Conservation (phyloP, 1,284 basidiomycete species). For the Trichosporon ovoides region DNA sequence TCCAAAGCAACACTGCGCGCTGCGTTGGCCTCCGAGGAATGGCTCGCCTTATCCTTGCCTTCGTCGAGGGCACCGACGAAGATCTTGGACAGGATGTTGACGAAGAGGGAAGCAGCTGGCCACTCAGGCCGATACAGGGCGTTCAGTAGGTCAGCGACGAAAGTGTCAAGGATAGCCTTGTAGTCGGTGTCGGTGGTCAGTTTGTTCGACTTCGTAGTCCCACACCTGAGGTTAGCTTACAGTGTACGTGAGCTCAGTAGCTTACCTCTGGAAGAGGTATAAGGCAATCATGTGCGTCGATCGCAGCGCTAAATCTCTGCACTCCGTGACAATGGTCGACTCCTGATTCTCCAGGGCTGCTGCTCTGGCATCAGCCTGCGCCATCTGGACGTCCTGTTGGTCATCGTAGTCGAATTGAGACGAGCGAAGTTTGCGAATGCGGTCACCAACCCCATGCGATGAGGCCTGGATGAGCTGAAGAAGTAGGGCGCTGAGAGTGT, state of each 20-base stretch:
- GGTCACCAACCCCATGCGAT: constrained; percentile 62
- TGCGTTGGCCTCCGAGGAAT: constrained; percentile 61
- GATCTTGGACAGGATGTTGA: constrained; percentile 69
- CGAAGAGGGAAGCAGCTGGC: constrained; percentile 80
- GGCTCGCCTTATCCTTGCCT: constrained; percentile 57
- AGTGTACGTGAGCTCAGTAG: no score
- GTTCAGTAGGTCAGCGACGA: constrained; percentile 79
- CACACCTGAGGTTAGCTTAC: constrained; percentile 2
- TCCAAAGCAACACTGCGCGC: constrained; percentile 84
- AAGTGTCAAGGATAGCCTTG: constrained; percentile 78
- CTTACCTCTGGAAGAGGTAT: constrained; percentile 73
- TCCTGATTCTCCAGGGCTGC: constrained; percentile 5
- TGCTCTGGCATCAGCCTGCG: constrained; percentile 2
- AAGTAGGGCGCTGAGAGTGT: constrained; percentile 84
- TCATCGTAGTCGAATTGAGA: constrained; percentile 57
- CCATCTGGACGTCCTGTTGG: constrained; percentile 1
- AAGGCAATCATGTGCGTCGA: constrained; percentile 75
- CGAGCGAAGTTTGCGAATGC: constrained; percentile 47
- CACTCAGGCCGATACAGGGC: constrained; percentile 93
- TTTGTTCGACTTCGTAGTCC: constrained; percentile 68
- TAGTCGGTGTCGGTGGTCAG: constrained; percentile 86
- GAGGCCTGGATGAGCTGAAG: constrained; percentile 95
- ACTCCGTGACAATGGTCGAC: constrained; percentile 16
- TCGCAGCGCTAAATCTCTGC: constrained; percentile 67
- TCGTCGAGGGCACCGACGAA: constrained; percentile 85